phyloP scores from a whole-genome alignment of 768 basidiomycete genomes.

The Coprinopsis marcescibilis region DNA sequence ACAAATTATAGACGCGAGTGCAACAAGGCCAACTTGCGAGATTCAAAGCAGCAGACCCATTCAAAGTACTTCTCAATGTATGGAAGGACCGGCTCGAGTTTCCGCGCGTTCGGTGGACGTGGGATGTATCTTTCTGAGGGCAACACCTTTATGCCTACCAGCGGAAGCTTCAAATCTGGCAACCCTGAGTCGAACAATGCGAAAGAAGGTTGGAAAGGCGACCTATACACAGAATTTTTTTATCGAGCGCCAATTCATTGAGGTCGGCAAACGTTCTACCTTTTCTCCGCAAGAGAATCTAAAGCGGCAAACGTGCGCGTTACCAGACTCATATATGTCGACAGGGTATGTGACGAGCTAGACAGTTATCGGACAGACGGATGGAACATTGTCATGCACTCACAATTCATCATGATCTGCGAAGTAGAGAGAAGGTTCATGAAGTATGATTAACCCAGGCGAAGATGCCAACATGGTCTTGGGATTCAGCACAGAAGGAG shows the following conservation, averaged over 20 bases:
- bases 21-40: slow-evolving; percentile 25
- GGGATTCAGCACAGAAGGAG: slow-evolving; percentile 16
- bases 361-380: background rate
- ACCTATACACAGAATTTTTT: slow-evolving; percentile 16
- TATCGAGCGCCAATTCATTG: slow-evolving; percentile 6
- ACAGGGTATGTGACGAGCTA: slow-evolving; percentile 23
- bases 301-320: slow-evolving; percentile 35
- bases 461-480: slow-evolving; percentile 24
- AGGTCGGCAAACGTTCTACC: slow-evolving; percentile 6
- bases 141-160: slow-evolving; percentile 32
- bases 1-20: background rate
- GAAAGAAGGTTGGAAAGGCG: slow-evolving; percentile 20
- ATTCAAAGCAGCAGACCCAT: slow-evolving; percentile 37
- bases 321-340: slow-evolving; percentile 49
- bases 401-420: slow-evolving; percentile 6
- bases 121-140: slow-evolving; percentile 15
- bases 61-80: slow-evolving; percentile 54
- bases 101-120: slow-evolving; percentile 2
- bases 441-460: slow-evolving; percentile 53
- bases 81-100: slow-evolving; percentile 28
- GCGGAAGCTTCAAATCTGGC: slow-evolving; percentile 43
- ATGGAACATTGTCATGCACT: slow-evolving; percentile 6
- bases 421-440: slow-evolving; percentile 58
- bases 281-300: slow-evolving; percentile 26
- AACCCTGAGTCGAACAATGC: slow-evolving; percentile 59